Evolutionary conservation across 73 alveolate species (phyloP).

Genomic region (Tetrahymena malaccensis): DNA sequence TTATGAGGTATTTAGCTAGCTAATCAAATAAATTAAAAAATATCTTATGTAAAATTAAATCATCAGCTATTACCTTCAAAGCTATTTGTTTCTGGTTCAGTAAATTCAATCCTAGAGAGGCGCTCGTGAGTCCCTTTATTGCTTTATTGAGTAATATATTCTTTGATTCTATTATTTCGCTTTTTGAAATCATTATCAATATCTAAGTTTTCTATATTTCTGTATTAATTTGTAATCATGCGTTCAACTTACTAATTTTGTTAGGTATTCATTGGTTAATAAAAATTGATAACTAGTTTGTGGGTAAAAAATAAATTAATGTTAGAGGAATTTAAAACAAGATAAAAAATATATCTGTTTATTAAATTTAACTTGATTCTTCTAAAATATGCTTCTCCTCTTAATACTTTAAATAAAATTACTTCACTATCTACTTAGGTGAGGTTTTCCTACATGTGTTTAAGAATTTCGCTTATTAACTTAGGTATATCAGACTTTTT

Average conservation of each 20-base stretch:
- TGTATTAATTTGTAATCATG: not conserved
- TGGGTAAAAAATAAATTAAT: not conserved
- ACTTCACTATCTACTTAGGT: not conserved
- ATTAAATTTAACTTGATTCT: no score
- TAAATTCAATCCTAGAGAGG: not conserved
- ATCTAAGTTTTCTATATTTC: not conserved
- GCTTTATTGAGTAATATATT: not conserved
- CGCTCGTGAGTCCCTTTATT: not conserved
- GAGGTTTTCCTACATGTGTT: not conserved
- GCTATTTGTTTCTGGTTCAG: not conserved
- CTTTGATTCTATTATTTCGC: not conserved
- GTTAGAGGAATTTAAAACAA: no score
- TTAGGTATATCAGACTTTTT: not conserved
- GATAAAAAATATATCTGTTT: not conserved
- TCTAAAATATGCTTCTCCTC: no score
- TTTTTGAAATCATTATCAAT: not conserved
- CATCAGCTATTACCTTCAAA: not conserved
- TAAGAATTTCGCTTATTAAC: not conserved
- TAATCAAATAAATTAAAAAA: not conserved
- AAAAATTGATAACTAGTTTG: no score
- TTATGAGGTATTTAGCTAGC: no score
- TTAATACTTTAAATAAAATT: not conserved
- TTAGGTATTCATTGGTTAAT: not conserved
- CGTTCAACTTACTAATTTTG: not conserved
- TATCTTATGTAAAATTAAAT: not conserved